Conservation (phyloP, 140 eudicot genomes). For the Ambrosia hybrid region DNA sequence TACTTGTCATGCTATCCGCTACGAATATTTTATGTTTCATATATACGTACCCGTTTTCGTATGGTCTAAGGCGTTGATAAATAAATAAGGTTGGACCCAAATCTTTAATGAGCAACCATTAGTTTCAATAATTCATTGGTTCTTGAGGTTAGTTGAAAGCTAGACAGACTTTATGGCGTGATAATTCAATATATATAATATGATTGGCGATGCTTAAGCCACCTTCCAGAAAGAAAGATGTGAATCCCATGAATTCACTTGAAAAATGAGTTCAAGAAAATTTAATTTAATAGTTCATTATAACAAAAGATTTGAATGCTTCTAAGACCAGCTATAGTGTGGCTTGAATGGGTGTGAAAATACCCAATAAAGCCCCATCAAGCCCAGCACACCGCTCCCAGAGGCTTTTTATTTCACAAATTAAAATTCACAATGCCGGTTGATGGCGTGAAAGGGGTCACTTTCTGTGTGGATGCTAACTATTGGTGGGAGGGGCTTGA, state of each 20-base stretch:
- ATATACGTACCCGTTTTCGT: neutral
- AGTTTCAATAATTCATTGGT: neutral
- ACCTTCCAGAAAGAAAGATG: conserved; percentile 4
- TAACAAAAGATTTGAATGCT: neutral
- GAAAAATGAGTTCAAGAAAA: neutral
- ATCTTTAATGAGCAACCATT: neutral
- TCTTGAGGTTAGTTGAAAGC: neutral
- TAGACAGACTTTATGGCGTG: neutral
- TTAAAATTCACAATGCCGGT: too few species aligned
- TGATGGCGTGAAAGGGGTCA: too few species aligned
- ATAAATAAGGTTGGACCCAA: neutral
- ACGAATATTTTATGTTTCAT: too few species aligned
- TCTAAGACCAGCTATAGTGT: too few species aligned
- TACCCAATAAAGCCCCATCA: too few species aligned
- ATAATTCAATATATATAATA: neutral
- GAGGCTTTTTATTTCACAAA: too few species aligned
- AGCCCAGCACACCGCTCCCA: too few species aligned
- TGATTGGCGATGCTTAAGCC: conserved; percentile 2
- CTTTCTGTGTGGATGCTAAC: too few species aligned
- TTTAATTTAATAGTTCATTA: neutral
- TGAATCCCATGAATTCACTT: neutral
- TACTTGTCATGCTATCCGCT: too few species aligned
- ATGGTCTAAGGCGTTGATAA: neutral
- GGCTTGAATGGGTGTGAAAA: too few species aligned
- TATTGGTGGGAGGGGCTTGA: too few species aligned